A percentile compares a stretch with the other conserved stretches of the same genome.
phyloP scores from a whole-genome alignment of 805 yeast species.

The Yarrowia deformans region DNA sequence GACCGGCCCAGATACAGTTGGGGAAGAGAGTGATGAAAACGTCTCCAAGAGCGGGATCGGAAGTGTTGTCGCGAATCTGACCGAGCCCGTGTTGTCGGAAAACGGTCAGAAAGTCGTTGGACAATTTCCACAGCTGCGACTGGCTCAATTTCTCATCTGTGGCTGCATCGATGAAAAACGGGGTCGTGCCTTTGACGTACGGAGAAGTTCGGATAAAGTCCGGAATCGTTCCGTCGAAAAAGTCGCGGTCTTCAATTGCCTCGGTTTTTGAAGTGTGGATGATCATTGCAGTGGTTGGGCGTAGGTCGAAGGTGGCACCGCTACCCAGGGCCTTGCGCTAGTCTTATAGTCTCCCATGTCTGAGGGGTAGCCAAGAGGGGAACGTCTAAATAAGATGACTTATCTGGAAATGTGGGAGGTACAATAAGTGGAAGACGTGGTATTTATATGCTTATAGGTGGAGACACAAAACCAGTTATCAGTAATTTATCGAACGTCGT shows the following conservation, averaged over 20 bases:
- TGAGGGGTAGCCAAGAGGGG: slow-evolving; percentile 14
- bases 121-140: slow-evolving; percentile 15
- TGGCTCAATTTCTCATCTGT: slow-evolving; percentile 1
- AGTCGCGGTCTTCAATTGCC: not conserved
- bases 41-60: not conserved
- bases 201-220: slow-evolving; percentile 11
- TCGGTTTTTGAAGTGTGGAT: slow-evolving; percentile 1
- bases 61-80: not conserved
- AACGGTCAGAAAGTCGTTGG: slow-evolving; percentile 8
- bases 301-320: too few species aligned
- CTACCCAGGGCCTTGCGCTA: not conserved
- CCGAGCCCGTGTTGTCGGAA: slow-evolving; percentile 7
- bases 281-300: not conserved
- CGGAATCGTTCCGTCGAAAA: slow-evolving; percentile 17
- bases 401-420: too few species aligned
- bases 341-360: not conserved
- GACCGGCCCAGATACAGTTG: slow-evolving; percentile 8
- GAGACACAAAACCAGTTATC: too few species aligned
- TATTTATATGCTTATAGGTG: too few species aligned
- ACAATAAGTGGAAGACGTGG: too few species aligned
- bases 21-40: slow-evolving; percentile 24
- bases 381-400: not conserved
- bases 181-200: not conserved
- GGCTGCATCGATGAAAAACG: slow-evolving; percentile 19
- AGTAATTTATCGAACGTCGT: too few species aligned